phyloP scores from a whole-genome alignment of 345 rosid species.

The Arabidopsis suecica region DNA sequence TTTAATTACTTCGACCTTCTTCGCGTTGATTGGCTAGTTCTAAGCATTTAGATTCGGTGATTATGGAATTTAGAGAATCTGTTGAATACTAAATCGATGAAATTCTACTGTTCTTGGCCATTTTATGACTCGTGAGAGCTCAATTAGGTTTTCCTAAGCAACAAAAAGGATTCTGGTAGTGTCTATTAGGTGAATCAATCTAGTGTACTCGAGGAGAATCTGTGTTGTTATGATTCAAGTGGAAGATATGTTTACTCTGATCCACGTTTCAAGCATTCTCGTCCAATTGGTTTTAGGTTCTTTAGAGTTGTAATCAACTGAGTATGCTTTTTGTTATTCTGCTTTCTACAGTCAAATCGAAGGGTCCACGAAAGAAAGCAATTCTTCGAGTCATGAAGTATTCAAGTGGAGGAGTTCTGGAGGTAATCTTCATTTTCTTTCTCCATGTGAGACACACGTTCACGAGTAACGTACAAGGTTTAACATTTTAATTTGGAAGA shows the following conservation, averaged over 20 bases:
- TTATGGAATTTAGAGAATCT: constrained; percentile 21
- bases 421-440: constrained; percentile 59
- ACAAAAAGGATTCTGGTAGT: not conserved
- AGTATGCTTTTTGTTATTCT: constrained; percentile 17
- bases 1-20: constrained; percentile 16
- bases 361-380: constrained; percentile 75
- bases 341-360: constrained; percentile 68
- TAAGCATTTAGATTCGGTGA: constrained; percentile 1
- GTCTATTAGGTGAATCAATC: not conserved
- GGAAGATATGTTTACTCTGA: not conserved
- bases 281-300: not conserved
- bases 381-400: constrained; percentile 93
- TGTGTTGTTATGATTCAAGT: constrained; percentile 16
- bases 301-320: not conserved
- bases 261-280: constrained; percentile 5
- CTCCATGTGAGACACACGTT: not conserved
- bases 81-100: not conserved
- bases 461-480: not conserved
- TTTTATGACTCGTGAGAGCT: not conserved
- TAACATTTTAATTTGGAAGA: not conserved
- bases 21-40: not conserved
- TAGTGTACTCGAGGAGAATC: not conserved
- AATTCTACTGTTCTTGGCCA: constrained; percentile 19
- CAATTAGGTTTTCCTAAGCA: not conserved
- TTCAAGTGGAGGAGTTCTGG: constrained; percentile 95